Percentiles rank a stretch among this genome's conserved stretches.
Evolutionary conservation across 129 eudicot species (phyloP).

Genomic region (Logfia minima): DNA sequence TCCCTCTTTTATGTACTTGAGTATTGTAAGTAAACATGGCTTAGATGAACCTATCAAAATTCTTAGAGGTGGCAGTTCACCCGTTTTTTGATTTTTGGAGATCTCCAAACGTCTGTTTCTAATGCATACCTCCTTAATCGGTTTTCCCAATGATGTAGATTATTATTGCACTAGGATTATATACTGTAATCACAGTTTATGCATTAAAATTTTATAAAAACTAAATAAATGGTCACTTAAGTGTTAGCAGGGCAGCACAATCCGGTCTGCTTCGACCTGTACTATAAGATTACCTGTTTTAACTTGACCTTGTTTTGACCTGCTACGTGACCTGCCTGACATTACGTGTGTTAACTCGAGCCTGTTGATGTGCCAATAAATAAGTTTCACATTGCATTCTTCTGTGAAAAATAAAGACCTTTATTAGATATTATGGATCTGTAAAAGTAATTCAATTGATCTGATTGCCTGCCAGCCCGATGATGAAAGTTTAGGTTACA

Average conservation of each 20-base stretch:
- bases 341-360: no score
- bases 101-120: not conserved
- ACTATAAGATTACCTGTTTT: not conserved
- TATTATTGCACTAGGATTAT: not conserved
- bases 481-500: constrained; percentile 29
- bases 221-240: not conserved
- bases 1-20: not conserved
- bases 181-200: not conserved
- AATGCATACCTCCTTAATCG: not conserved
- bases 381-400: no score
- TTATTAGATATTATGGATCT: not conserved
- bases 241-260: not conserved
- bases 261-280: not conserved
- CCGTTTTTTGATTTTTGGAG: not conserved
- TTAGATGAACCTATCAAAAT: not conserved
- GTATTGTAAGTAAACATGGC: not conserved
- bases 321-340: not conserved
- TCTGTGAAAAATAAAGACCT: not conserved
- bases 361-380: not conserved
- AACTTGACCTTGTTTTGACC: constrained; percentile 7
- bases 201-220: not conserved
- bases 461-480: constrained; percentile 36
- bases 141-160: not conserved
- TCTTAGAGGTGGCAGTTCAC: not conserved
- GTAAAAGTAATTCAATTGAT: constrained; percentile 23